Conservation (phyloP, 2,329 filamentous ascomycete species). For the Microdochium nivale region DNA sequence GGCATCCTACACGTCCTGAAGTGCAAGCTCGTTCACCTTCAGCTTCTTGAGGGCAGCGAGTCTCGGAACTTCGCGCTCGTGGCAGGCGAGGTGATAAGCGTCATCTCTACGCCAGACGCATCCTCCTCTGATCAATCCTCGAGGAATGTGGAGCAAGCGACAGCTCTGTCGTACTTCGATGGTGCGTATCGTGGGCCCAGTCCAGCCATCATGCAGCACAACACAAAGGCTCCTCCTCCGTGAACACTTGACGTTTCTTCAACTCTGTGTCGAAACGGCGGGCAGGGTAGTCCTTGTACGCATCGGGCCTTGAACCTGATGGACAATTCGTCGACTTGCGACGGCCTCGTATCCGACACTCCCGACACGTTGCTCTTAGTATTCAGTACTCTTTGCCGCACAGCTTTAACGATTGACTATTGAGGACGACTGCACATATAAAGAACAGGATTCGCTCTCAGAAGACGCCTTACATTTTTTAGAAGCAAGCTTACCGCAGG, state of each 20-base stretch:
- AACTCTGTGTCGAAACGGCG: neutral
- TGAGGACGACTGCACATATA: too few relatives aligned
- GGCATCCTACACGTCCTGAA: constrained; percentile 41
- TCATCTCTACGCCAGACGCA: neutral
- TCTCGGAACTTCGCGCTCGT: neutral
- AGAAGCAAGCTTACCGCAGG: too few relatives aligned
- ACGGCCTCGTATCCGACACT: too few relatives aligned
- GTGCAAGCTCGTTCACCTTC: constrained; percentile 4
- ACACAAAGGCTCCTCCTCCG: neutral
- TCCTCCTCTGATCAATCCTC: neutral
- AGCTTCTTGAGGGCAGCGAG: neutral
- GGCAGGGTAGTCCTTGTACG: too few relatives aligned
- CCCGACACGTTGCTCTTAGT: too few relatives aligned
- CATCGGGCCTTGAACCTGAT: too few relatives aligned
- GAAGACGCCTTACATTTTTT: too few relatives aligned
- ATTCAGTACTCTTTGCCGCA: too few relatives aligned
- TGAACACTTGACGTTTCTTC: neutral
- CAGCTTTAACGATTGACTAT: too few relatives aligned
- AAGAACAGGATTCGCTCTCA: too few relatives aligned
- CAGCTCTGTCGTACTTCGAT: neutral
- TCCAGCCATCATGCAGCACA: neutral
- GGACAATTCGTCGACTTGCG: too few relatives aligned
- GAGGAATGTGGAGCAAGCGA: neutral
- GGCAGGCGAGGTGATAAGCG: neutral
- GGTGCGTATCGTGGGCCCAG: neutral